Base-by-base conservation (phyloP, 257 asterid genomes). In the Penstemon newberryi region DNA sequence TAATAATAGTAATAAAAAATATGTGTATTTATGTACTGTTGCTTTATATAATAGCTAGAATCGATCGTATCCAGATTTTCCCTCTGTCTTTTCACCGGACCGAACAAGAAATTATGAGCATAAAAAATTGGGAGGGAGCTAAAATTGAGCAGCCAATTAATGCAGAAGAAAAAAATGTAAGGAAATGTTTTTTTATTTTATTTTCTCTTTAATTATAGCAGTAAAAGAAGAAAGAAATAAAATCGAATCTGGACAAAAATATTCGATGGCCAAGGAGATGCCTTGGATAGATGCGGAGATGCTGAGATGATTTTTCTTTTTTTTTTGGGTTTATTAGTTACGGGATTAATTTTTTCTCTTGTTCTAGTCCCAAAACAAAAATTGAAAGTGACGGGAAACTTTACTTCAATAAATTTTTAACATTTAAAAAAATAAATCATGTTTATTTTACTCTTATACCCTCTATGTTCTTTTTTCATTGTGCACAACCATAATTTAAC, bases 251-350 rank as follows among this genome's bases (percentile, higher is more conserved):
- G 33, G 2, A 25, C 33, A 25, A 25, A 25, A 25, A 25, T 25
- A 25, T 25, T 25, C 33, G 33, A 25, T 25, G 33, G 33, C 33
- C 33, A n/a, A 13, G 37, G 7, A 65, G 63, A 67, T 46, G 61
- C 64, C 70, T 56, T 13, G 50, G 10, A 59, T 61, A 70, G 73
- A 75, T 78, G 79, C 84, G 82, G 80, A 75, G 82, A 79, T 80
- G 78, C 87, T 41, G 65, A 75, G 63, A 58, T 54, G 69, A 57
- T 44, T 45, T 70, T 71, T 11, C 38, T 41, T 59, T 25, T 71
- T 11, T 43, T 41, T 59, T 25, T 1, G 0, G 70, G 65, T 67
- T 51, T 65, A 25, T 41, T 36, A 36, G 65, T 47, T 43, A 63
- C 18, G 10, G 18, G 41, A 33, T 53, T 15, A 39, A 19, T 8